Evolutionary conservation across 805 yeast genomes (phyloP), one percentile per base, ranked within the genome.

Genomic region (Kodamaea fukazawae): DNA sequence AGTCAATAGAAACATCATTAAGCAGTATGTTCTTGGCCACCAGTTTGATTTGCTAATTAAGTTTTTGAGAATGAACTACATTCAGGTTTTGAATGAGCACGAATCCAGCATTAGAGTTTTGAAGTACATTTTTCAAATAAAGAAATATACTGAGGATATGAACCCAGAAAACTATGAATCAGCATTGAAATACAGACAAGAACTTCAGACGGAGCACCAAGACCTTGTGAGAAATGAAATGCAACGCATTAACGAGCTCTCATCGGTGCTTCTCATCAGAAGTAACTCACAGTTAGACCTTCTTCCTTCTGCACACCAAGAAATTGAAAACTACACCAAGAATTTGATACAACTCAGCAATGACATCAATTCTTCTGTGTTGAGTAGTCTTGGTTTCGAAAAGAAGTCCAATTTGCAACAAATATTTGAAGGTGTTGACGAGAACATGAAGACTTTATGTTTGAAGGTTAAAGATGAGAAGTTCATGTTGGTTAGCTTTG

Each of bases 41-140:
- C 65, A 78, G 13, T 63, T 79, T 32, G 74, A 70, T 29, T 62
- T 58, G 14, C 73, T 74, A 12, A 46, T 71, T 36, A 55, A 56
- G 29, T 55, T 67, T 33, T 52, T 78, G 10, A 54, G 61, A 3
- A 34, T 53, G 2, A 57, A 61, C 17, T 74, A 65, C 46, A 34
- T 47, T 3, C 27, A 18, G 3, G 25, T 43, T 7, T 31, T 27
- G 18, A 46, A 39, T 4, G 46, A 43, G 7, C 12, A 39, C 4
- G 39, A 56, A 1, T 62, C 59, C 40, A 61, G 63, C 16, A 47
- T 67, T 8, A 52, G 54, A 29, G 44, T 56, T 3, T 48, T 55
- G 34, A 49, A 60, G 29, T 55, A 57, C 41, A 48, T 58, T 2
- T 45, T 45, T 22, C 38, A 58, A 15, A 34, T 66, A 33, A 57